A percentile compares a stretch with the other conserved stretches of the same genome.
phyloP scores from a whole-genome alignment of 2,329 filamentous ascomycete species.

The Cadophora malorum region DNA sequence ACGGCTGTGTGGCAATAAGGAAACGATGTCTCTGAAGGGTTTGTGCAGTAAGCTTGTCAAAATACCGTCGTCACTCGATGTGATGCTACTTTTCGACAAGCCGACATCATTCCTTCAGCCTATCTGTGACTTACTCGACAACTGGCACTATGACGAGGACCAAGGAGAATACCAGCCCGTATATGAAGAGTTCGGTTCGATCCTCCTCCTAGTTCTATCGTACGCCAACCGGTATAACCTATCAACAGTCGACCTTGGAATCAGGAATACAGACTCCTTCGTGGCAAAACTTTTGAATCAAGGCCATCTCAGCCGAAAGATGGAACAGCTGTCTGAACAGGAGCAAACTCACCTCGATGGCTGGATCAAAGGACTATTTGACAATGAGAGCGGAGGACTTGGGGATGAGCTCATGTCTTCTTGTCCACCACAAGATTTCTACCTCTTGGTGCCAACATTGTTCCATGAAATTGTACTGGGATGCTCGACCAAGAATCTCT shows the following conservation, averaged over 20 bases:
- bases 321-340: slow-evolving; percentile 66
- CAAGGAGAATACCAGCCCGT: slow-evolving; percentile 84
- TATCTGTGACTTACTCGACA: slow-evolving; percentile 76
- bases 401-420: slow-evolving; percentile 83
- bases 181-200: slow-evolving; percentile 84
- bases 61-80: slow-evolving; percentile 74
- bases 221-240: slow-evolving; percentile 79
- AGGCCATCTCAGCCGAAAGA: slow-evolving; percentile 61
- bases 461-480: slow-evolving; percentile 79
- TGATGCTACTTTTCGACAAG: slow-evolving; percentile 77
- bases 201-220: slow-evolving; percentile 74
- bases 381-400: slow-evolving; percentile 74
- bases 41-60: slow-evolving; percentile 76
- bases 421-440: slow-evolving; percentile 83
- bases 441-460: slow-evolving; percentile 76
- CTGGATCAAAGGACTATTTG: slow-evolving; percentile 81
- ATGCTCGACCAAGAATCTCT: slow-evolving; percentile 67
- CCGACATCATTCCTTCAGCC: slow-evolving; percentile 73
- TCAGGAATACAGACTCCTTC: slow-evolving; percentile 66
- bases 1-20: slow-evolving; percentile 72
- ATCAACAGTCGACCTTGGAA: slow-evolving; percentile 67
- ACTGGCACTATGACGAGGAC: slow-evolving; percentile 83
- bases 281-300: slow-evolving; percentile 69
- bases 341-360: slow-evolving; percentile 70
- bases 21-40: slow-evolving; percentile 80